Evolutionary conservation across 805 yeast genomes (phyloP), one percentile per base, ranked within the genome.

Genomic region (Scheffersomyces ergatensis): DNA sequence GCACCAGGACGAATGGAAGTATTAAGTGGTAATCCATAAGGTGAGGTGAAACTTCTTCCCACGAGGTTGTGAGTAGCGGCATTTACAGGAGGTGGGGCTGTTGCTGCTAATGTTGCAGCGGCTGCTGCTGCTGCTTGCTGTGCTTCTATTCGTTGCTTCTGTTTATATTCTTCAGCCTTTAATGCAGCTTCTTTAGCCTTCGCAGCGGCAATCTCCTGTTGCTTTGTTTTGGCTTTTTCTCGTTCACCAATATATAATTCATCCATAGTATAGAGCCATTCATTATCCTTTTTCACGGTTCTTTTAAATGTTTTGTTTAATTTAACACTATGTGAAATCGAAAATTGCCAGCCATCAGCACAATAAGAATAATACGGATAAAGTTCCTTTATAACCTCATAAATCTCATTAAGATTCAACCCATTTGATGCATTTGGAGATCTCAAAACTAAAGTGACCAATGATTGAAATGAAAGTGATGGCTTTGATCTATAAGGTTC

Each of bases 321-420:
- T 17, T 92, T 84, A 30, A 93, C 70, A 53, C 89, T 90, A 64
- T 93, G 99, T 38, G 95, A 77, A 15, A 93, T 95, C 0, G 95
- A 81, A 55, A 87, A 84, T 65, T 93, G 99, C 99, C 99, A 93
- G 2, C 98, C 98, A 60, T 89, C 96, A 0, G 95, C 92, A 54
- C 97, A 90, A 63, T 88, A 92, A 53, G 83, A 78, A 65, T 88
- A 93, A 66, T 87, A 93, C 2, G 98, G 98, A 62, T 85, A 92
- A 11, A 86, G 62, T 33, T 87, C 95, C 60, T 86, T 85, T 36
- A 93, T 89, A 1, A 89, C 87, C 39, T 84, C 85, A 62, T 89
- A 85, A 34, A 93, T 88, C 47, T 90, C 97, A 39, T 49, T 51
- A 25, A 68, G 43, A 3, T 65, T 65, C 80, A 89, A 78, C 19